Percentiles rank a stretch among this genome's conserved stretches.
phyloP scores from a whole-genome alignment of 1,284 basidiomycete genomes.

The Marasmius fiardii region DNA sequence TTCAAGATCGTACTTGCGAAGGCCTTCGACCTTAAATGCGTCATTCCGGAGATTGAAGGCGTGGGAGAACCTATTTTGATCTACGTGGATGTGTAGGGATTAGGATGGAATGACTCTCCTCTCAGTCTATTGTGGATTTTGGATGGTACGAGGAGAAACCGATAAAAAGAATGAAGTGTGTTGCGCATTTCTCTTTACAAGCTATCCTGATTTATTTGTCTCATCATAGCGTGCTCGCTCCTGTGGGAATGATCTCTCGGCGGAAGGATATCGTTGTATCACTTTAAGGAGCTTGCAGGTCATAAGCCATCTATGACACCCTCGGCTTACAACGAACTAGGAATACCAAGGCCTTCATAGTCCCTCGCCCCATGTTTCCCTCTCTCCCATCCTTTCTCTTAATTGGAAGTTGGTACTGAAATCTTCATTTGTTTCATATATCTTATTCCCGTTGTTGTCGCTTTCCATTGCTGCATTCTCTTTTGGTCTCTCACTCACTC shows the following conservation, averaged over 20 bases:
- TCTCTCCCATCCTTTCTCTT: conserved; percentile 6
- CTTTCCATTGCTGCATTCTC: conserved; percentile 14
- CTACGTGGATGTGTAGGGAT: conserved; percentile 78
- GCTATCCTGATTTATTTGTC: too few species aligned
- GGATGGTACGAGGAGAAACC: conserved; percentile 16
- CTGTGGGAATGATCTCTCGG: conserved; percentile 23
- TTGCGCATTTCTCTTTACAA: too few species aligned
- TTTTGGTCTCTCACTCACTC: conserved; percentile 6
- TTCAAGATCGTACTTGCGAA: conserved; percentile 96
- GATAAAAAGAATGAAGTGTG: conserved; percentile 24
- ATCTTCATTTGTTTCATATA: conserved; percentile 5
- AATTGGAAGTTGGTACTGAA: conserved; percentile 7
- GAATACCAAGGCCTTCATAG: neutral
- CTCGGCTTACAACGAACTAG: neutral
- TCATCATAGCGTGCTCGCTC: conserved; percentile 16
- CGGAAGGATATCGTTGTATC: conserved; percentile 27
- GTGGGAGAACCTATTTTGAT: conserved; percentile 91
- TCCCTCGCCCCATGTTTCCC: conserved; percentile 1
- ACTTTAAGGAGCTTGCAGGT: conserved; percentile 18
- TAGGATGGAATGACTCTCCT: conserved; percentile 8
- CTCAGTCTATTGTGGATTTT: conserved; percentile 1
- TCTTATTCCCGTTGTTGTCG: conserved; percentile 9
- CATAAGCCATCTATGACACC: neutral
- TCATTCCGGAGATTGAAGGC: conserved; percentile 94
- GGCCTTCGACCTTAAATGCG: conserved; percentile 90